These are phyloP conservation scores for Stevia rebaudiana DNA, from an alignment of 140 eudicot species.

Conservation along the genomic window DNA sequence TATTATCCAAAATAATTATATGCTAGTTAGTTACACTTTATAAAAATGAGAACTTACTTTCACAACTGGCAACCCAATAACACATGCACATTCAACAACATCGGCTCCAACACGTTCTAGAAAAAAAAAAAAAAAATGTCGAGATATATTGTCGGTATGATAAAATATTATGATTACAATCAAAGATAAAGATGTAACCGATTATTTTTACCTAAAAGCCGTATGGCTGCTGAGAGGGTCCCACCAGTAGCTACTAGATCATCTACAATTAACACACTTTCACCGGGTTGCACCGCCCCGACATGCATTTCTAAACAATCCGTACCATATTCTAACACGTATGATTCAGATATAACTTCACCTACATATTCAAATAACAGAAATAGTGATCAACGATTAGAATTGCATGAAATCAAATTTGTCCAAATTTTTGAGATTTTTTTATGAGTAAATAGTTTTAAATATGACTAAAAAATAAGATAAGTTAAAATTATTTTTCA, in stretches of 20 bases:
- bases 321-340: constrained; percentile 80
- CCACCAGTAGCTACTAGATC: constrained; percentile 98
- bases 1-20: too few relatives aligned
- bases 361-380: constrained; percentile 36
- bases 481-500: neutral
- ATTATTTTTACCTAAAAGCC: constrained; percentile 65
- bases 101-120: constrained; percentile 88
- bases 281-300: constrained; percentile 79
- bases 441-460: neutral
- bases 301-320: constrained; percentile 96
- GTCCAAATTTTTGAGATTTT: neutral
- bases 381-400: neutral
- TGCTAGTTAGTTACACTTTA: too few relatives aligned
- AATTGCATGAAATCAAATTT: neutral
- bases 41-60: constrained; percentile 31
- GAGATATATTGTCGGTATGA: neutral
- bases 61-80: constrained; percentile 80
- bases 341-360: constrained; percentile 69
- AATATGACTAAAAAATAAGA: neutral
- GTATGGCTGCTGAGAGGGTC: constrained; percentile 77
- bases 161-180: neutral
- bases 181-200: neutral
- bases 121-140: too few relatives aligned
- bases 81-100: constrained; percentile 93
- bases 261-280: constrained; percentile 72